Conservation (phyloP, 1,284 basidiomycete genomes). For the Earliella scabrosa region DNA sequence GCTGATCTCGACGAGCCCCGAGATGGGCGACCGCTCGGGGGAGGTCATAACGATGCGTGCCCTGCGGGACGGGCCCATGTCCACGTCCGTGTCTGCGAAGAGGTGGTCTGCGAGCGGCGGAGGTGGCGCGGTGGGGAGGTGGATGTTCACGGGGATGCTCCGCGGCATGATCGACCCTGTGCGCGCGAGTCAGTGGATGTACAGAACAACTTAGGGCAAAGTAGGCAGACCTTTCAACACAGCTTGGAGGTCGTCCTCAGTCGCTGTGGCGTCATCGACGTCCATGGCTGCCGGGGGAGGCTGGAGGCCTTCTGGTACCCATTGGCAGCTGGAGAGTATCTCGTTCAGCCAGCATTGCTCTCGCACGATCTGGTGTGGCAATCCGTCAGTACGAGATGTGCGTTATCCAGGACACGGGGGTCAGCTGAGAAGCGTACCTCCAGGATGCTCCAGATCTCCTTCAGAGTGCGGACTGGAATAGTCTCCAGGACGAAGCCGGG, state of each 20-base stretch:
- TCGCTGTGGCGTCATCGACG: conserved; percentile 39
- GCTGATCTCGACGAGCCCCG: conserved; percentile 59
- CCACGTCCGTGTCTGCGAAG: conserved; percentile 46
- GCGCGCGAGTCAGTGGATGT: background rate
- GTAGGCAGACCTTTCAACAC: conserved; percentile 52
- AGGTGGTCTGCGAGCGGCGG: conserved; percentile 39
- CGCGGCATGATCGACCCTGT: conserved; percentile 54
- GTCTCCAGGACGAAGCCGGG: conserved; percentile 72
- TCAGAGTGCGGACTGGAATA: conserved; percentile 69
- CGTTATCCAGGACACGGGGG: too few relatives aligned
- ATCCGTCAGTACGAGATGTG: background rate
- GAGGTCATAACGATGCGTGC: conserved; percentile 53
- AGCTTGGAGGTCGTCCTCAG: conserved; percentile 58
- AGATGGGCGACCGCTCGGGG: conserved; percentile 63
- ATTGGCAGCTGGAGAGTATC: conserved; percentile 56
- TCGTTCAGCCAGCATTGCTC: conserved; percentile 84
- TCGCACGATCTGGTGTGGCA: conserved; percentile 57
- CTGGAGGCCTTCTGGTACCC: conserved; percentile 56
- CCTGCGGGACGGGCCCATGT: conserved; percentile 33
- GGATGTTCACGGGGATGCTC: conserved; percentile 66
- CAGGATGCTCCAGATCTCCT: conserved; percentile 71
- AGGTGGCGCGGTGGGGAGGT: conserved; percentile 41
- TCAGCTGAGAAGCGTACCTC: conserved; percentile 50
- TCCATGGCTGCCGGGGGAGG: conserved; percentile 16
- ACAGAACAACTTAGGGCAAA: too few relatives aligned